These are phyloP conservation scores for Simmondsia chinensis DNA, from an alignment of 148 eudicot species.

Conservation along the genomic window DNA sequence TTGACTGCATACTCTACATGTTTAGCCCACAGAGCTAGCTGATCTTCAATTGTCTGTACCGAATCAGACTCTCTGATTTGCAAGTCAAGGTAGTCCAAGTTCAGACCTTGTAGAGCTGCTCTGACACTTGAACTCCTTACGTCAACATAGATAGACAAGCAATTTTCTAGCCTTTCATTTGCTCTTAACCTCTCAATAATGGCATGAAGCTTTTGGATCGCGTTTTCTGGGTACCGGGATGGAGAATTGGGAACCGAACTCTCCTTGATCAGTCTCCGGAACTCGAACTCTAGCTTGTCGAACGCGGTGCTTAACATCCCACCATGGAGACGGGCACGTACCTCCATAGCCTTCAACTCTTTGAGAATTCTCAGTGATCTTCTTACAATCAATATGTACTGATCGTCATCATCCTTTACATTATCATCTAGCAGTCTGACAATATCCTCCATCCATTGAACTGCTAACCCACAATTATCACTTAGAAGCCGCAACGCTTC, in stretches of 20 bases:
- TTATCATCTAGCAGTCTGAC: slow-evolving; percentile 29
- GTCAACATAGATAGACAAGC: slow-evolving; percentile 37
- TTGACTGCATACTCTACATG: slow-evolving; percentile 60
- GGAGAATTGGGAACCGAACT: slow-evolving; percentile 9
- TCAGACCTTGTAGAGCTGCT: slow-evolving; percentile 36
- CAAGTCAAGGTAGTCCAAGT: slow-evolving; percentile 37
- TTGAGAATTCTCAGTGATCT: slow-evolving; percentile 32
- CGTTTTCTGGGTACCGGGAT: slow-evolving; percentile 14
- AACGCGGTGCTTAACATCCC: slow-evolving; percentile 41
- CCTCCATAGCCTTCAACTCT: slow-evolving; percentile 42
- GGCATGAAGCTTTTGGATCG: slow-evolving; percentile 34
- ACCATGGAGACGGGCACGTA: slow-evolving; percentile 22
- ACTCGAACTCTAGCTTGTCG: slow-evolving; percentile 36
- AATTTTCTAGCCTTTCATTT: slow-evolving; percentile 32
- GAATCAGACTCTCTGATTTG: slow-evolving; percentile 50
- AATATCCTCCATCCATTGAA: slow-evolving; percentile 63
- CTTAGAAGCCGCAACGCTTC: slow-evolving; percentile 58
- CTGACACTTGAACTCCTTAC: slow-evolving; percentile 39
- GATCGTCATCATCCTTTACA: slow-evolving; percentile 18
- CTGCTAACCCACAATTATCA: slow-evolving; percentile 44
- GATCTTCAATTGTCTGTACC: slow-evolving; percentile 38
- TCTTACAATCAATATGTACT: slow-evolving; percentile 24
- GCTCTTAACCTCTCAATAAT: slow-evolving; percentile 38
- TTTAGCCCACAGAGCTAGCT: slow-evolving; percentile 45
- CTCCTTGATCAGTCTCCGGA: slow-evolving; percentile 31